Percentiles rank a stretch among this genome's conserved stretches.
phyloP scores from a whole-genome alignment of 139 green algal genomes.

The Pseudopediastrum boryanum region DNA sequence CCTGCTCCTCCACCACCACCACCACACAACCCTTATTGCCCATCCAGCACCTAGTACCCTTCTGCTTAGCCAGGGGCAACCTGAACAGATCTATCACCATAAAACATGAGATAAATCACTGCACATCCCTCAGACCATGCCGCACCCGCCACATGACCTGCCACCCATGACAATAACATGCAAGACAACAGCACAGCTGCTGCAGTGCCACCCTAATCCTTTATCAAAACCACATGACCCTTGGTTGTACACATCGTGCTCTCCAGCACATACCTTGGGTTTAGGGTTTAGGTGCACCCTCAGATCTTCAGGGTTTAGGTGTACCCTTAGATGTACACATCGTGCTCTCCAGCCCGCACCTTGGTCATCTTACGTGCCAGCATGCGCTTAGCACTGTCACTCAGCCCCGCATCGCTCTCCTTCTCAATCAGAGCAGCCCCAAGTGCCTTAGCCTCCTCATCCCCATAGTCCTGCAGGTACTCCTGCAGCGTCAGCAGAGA shows the following conservation, averaged over 20 bases:
- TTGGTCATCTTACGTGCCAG: slow-evolving; percentile 65
- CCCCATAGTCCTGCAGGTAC: slow-evolving; percentile 73
- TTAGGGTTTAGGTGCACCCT: not conserved
- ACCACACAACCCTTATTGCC: no score
- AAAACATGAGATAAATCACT: no score
- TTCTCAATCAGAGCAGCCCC: slow-evolving; percentile 51
- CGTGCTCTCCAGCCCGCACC: slow-evolving; percentile 64
- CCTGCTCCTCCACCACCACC: no score
- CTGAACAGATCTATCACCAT: no score
- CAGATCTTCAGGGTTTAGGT: not conserved
- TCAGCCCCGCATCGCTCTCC: slow-evolving; percentile 46
- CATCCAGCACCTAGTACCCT: no score
- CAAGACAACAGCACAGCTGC: not conserved
- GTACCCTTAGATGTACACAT: slow-evolving; percentile 67
- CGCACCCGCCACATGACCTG: no score
- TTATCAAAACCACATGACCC: not conserved
- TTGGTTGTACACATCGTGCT: not conserved
- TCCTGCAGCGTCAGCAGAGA: slow-evolving; percentile 70
- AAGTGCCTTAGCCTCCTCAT: slow-evolving; percentile 49
- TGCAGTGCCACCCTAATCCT: not conserved
- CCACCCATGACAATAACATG: not conserved
- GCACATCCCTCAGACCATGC: no score
- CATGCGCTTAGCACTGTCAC: slow-evolving; percentile 50
- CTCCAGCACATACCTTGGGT: not conserved
- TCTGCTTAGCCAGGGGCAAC: no score